Evolutionary conservation across 768 basidiomycete species (phyloP), one percentile per base, ranked within the genome.

Genomic region (Mycena capillaripes): DNA sequence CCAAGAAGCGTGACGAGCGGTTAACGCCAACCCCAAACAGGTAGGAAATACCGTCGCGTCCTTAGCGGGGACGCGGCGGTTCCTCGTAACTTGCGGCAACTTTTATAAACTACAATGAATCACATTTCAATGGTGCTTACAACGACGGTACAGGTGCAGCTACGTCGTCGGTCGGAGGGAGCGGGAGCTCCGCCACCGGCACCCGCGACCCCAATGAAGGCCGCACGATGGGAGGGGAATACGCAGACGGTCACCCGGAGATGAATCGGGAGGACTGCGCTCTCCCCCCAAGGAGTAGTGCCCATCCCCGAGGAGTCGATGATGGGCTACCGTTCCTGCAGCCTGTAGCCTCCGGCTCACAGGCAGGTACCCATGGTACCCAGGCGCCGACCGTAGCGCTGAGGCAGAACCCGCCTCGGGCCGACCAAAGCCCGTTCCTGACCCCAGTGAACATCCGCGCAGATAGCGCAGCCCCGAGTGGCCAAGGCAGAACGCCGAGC

Each of bases 221-320:
- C n/a, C n/a, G n/a, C n/a, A n/a, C n/a, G n/a, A n/a, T n/a, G n/a
- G n/a, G n/a, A n/a, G n/a, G n/a, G n/a, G n/a, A n/a, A n/a, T n/a
- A n/a, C n/a, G n/a, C n/a, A n/a, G n/a, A n/a, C n/a, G n/a, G n/a
- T n/a, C n/a, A n/a, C n/a, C n/a, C n/a, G n/a, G n/a, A n/a, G n/a
- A n/a, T n/a, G n/a, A n/a, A n/a, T n/a, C n/a, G n/a, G n/a, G n/a
- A n/a, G n/a, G n/a, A n/a, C n/a, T n/a, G n/a, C n/a, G n/a, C n/a
- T n/a, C n/a, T n/a, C n/a, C n/a, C n/a, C n/a, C n/a, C n/a, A n/a
- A n/a, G n/a, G n/a, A n/a, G n/a, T n/a, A n/a, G n/a, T n/a, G n/a
- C 63, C 69, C 69, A 38, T 53, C 69, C 27, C 16, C 42, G 65
- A 58, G 30, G 5, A 30, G 53, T 65, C 63, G 14, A 65, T 42